Evolutionary conservation across 2,329 filamentous ascomycete species (phyloP).

Genomic region (Stagonosporopsis cucurbitacearum): DNA sequence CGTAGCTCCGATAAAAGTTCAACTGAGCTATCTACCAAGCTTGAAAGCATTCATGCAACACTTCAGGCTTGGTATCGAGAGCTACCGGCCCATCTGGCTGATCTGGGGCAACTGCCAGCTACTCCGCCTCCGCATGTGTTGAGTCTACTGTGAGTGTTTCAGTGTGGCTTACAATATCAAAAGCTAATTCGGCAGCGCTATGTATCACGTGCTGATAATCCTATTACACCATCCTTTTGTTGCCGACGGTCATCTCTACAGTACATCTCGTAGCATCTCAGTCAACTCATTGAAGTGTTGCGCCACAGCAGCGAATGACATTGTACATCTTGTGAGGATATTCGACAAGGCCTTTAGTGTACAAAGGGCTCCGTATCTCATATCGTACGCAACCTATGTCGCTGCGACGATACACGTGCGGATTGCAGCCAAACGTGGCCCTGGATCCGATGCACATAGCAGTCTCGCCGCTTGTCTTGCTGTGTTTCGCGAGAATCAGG

Average conservation of each 20-base stretch:
- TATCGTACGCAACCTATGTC: slow-evolving; percentile 64
- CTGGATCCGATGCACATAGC: slow-evolving; percentile 47
- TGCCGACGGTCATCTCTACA: slow-evolving; percentile 57
- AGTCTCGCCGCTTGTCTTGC: slow-evolving; percentile 54
- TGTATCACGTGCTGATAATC: slow-evolving; percentile 61
- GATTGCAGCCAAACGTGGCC: slow-evolving; percentile 54
- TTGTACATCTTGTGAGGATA: slow-evolving; percentile 53
- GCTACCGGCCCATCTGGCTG: slow-evolving; percentile 55
- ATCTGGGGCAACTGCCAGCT: slow-evolving; percentile 34
- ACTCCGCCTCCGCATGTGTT: slow-evolving; percentile 48
- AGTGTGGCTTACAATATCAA: not conserved
- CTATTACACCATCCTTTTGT: slow-evolving; percentile 63
- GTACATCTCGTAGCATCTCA: slow-evolving; percentile 49
- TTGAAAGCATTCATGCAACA: slow-evolving; percentile 51
- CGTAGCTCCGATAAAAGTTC: slow-evolving; percentile 42
- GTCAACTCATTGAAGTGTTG: slow-evolving; percentile 55
- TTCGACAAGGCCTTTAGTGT: slow-evolving; percentile 58
- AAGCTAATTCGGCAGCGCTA: slow-evolving; percentile 36
- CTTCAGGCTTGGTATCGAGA: slow-evolving; percentile 52
- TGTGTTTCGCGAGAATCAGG: slow-evolving; percentile 58
- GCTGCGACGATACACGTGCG: slow-evolving; percentile 61
- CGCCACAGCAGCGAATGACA: slow-evolving; percentile 55
- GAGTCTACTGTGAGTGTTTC: slow-evolving; percentile 30
- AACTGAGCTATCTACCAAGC: slow-evolving; percentile 46
- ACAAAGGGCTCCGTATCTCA: slow-evolving; percentile 58